Evolutionary conservation across 306 rosid genomes (phyloP), one percentile per base, ranked within the genome.

Genomic region (Acacia crassicarpa): DNA sequence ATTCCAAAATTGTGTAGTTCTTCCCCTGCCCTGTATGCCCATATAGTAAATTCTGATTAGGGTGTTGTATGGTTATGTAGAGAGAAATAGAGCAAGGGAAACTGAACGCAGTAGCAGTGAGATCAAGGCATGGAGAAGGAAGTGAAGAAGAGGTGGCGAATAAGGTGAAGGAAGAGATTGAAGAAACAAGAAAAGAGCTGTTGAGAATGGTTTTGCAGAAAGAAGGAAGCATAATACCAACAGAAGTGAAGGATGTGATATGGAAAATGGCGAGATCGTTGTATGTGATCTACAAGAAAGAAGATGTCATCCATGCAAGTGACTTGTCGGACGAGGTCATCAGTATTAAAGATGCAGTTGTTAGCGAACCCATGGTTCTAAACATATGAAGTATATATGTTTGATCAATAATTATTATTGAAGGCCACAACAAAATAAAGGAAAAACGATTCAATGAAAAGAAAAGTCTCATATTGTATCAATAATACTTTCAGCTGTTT

Each of bases 61-160:
- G n/a, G 9, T 15, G 8, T 68, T 70, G 30, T 12, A 1, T 73
- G 63, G 38, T 48, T 66, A 38, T 49, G 62, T 59, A 90, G 94
- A 85, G 89, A 59, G 94, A 90, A 75, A 83, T 85, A 32, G 81
- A 30, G 2, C 88, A 90, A 78, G 94, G 92, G 77, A 90, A 90
- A 83, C 14, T 88, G 71, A 90, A 85, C 76, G 76, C 83, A 5
- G 75, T 88, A 43, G 65, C 91, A 1, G 74, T 90, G 73, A 58
- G 75, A 33, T 41, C 69, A 78, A 78, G 82, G 82, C 75, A 79
- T 17, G 84, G 80, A 4, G 51, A n/a, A 67, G 86, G 84, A 2
- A 23, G 79, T 14, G 81, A 82, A 78, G 92, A 85, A 75, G 53
- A 84, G 66, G 59, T 79, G 48, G 76, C 80, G 9, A 56, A 72